Base-by-base conservation (phyloP, 163 green algal species). In the Scenedesmus sp. region DNA sequence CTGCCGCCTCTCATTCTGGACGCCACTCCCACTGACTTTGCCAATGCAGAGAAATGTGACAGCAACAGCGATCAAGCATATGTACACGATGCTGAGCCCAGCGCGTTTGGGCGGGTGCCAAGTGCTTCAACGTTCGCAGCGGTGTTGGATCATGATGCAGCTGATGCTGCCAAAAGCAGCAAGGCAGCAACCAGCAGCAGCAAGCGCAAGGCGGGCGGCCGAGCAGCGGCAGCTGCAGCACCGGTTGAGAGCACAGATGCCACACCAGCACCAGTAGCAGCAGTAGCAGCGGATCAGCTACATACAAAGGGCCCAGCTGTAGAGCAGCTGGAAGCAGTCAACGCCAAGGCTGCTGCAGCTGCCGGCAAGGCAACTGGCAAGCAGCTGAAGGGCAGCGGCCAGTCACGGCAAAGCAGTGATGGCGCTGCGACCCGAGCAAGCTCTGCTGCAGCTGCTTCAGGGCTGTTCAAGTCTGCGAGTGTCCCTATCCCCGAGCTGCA, bases 161-260 rank as follows among this genome's bases (percentile, higher is more conserved):
- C 53, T 76, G 51, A 18, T 43, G 30, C 82, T 0, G 1, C 49
- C 42, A 18, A 59, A 33, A 59, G 2, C 82, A 80, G 56, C 49
- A 76, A n/a, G 22, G 56, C 35, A 81, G 35, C 53, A 81, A n/a
- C 37, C 20, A 76, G 35, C 83, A 89, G 84, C 44, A 89, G 73
- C 24, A 89, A 51, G 61, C 65, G 84, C 35, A 42, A 42, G 16
- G 22, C 84, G 26, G 61, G 59, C 59, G 20, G 37, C 61, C 43
- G 65, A 73, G 37, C 44, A 30, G 35, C 40, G 37, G 84, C n/a
- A 49, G 46, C 81, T 51, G 83, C 83, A 88, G 37, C 40, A 42
- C 40, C 40, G 35, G 78, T 42, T 16, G 78, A 22, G 20, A n/a
- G 78, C 18, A 42, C 51, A 83, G 37, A 33, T 37, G 53, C 56